These are phyloP conservation scores for Pleurotus ostreatus DNA, from an alignment of 768 basidiomycete genomes.

Conservation along the genomic window DNA sequence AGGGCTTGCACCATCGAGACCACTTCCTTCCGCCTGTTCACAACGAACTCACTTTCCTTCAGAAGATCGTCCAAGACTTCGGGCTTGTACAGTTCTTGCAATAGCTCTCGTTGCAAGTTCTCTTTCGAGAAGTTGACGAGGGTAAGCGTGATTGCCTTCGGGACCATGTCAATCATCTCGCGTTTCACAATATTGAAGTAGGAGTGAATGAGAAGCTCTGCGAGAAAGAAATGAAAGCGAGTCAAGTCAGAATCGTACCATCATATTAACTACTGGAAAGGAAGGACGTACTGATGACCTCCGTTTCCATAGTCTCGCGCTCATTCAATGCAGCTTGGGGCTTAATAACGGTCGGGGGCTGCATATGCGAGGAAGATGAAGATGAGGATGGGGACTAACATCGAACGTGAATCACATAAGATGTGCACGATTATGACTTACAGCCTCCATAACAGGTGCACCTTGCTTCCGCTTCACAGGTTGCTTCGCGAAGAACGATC, in stretches of 20 bases:
- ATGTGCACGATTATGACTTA: constrained; percentile 8
- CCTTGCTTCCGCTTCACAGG: constrained; percentile 58
- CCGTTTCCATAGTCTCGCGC: constrained; percentile 96
- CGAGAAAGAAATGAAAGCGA: background rate
- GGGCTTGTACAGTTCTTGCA: constrained; percentile 96
- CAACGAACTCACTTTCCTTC: constrained; percentile 91
- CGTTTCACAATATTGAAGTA: constrained; percentile 99
- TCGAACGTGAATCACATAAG: background rate
- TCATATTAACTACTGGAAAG: background rate
- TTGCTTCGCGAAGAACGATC: constrained; percentile 85
- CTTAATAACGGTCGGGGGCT: constrained; percentile 80
- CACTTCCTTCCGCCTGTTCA: constrained; percentile 90
- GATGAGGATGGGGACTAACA: too few species aligned
- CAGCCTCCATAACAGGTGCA: constrained; percentile 45
- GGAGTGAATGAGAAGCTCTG: constrained; percentile 92
- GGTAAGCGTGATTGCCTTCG: constrained; percentile 89
- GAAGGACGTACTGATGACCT: constrained; percentile 87
- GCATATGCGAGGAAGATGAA: background rate
- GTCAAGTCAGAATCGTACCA: background rate
- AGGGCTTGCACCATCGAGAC: constrained; percentile 89
- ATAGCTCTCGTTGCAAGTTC: constrained; percentile 86
- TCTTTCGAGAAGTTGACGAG: constrained; percentile 94
- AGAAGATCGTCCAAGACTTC: constrained; percentile 93
- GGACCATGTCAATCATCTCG: constrained; percentile 99
- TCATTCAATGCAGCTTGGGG: constrained; percentile 91